Conservation (phyloP, 768 basidiomycete genomes). For the Termitomyces bulborhizus region DNA sequence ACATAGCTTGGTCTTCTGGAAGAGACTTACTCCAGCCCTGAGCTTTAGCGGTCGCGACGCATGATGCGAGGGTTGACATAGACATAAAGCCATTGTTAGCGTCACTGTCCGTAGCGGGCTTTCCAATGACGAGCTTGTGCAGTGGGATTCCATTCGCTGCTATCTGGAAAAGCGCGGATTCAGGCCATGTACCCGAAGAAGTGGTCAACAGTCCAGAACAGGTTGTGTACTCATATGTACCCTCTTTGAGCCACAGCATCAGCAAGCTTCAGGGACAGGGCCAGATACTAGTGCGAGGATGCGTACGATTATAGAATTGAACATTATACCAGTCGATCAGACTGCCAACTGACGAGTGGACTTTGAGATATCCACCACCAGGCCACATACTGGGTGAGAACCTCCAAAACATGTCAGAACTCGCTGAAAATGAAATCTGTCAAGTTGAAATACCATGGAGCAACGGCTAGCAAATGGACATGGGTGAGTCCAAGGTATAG, state of each 20-base stretch:
- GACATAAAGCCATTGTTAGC: conserved; percentile 60
- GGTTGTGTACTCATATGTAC: conserved; percentile 55
- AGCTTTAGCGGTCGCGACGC: conserved; percentile 53
- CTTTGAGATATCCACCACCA: conserved; percentile 50
- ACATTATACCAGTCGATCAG: conserved; percentile 63
- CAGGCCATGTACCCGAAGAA: conserved; percentile 57
- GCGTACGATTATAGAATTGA: conserved; percentile 45
- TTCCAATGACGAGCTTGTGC: conserved; percentile 71
- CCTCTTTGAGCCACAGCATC: conserved; percentile 36
- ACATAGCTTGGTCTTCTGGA: background rate
- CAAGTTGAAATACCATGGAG: conserved; percentile 30
- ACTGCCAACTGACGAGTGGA: conserved; percentile 46
- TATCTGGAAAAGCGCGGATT: conserved; percentile 56
- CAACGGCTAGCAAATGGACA: conserved; percentile 30
- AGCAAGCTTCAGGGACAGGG: background rate
- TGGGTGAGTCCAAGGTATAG: background rate
- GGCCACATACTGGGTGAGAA: conserved; percentile 34
- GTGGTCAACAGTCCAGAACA: conserved; percentile 51
- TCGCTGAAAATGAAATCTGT: background rate
- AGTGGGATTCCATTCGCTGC: conserved; percentile 49
- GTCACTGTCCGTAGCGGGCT: conserved; percentile 49
- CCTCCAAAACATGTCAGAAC: conserved; percentile 20
- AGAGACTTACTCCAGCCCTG: conserved; percentile 59
- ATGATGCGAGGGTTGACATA: conserved; percentile 48
- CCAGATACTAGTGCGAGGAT: background rate